Conservation (phyloP, 208 protist species). For the Strigomonas culicis region DNA sequence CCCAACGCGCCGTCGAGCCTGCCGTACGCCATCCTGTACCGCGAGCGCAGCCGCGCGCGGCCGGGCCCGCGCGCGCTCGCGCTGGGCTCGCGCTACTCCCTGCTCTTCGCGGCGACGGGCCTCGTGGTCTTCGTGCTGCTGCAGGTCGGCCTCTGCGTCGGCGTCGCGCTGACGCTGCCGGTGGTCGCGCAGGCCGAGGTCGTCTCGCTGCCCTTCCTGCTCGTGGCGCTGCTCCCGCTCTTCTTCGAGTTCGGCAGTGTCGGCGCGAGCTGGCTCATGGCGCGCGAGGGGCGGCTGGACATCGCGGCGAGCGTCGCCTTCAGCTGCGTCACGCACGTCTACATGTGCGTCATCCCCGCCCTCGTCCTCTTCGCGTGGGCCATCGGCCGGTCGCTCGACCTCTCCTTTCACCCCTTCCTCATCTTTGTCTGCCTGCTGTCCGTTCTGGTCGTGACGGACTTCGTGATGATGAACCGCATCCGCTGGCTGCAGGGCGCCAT, state of each 20-base stretch:
- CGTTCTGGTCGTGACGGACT: slow-evolving; percentile 48
- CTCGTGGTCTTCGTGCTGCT: slow-evolving; percentile 19
- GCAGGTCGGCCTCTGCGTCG: slow-evolving; percentile 24
- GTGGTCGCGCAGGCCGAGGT: slow-evolving; percentile 17
- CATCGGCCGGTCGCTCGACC: slow-evolving; percentile 43
- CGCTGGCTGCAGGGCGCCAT: slow-evolving; percentile 67
- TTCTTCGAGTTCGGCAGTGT: slow-evolving; percentile 51
- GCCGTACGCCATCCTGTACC: slow-evolving; percentile 37
- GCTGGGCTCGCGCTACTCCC: slow-evolving; percentile 29
- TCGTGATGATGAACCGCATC: slow-evolving; percentile 38
- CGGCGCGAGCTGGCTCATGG: slow-evolving; percentile 49
- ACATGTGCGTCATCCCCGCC: slow-evolving; percentile 61
- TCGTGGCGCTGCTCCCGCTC: slow-evolving; percentile 57
- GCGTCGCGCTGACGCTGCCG: slow-evolving; percentile 35
- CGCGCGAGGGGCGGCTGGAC: slow-evolving; percentile 64
- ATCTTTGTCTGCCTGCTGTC: slow-evolving; percentile 49
- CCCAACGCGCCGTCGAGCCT: slow-evolving; percentile 33
- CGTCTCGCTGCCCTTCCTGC: slow-evolving; percentile 43
- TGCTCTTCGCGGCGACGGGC: slow-evolving; percentile 25
- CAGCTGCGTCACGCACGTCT: slow-evolving; percentile 63
- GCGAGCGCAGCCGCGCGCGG: slow-evolving; percentile 11
- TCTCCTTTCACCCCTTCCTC: slow-evolving; percentile 64
- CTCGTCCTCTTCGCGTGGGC: slow-evolving; percentile 51
- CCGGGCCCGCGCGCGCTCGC: slow-evolving; percentile 11
- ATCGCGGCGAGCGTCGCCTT: slow-evolving; percentile 69